Base-by-base conservation (phyloP, 139 green algal genomes). In the Picochlorum sp. region DNA sequence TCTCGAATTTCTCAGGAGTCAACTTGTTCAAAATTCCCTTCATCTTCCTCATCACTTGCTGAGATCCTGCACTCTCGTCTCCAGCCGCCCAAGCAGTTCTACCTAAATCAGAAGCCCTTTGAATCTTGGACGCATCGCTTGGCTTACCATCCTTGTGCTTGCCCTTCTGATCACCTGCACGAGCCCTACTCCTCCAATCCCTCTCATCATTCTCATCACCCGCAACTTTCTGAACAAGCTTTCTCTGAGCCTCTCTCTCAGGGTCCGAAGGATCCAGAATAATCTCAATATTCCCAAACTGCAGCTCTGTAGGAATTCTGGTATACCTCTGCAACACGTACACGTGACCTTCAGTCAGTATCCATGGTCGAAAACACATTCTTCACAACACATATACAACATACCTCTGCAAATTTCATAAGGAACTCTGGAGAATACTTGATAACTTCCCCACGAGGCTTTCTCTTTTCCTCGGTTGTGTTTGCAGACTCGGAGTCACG, bases 21-120 rank as follows among this genome's bases (percentile, higher is more conserved):
- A 99, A 89, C 87, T 98, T 99, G 86, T 99, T 99, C 37, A 99
- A 85, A 5, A 98, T 91, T 62, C 87, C 88, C 85, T 97, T 98
- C 41, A 98, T 78, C 63, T 80, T 83, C 54, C 87, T 88, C 30
- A 94, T 64, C 6, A 92, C 85, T 83, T 97, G 83, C 49, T 56
- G 45, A 61, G 49, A 44, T 47, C 45, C 49, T 52, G 37, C 50
- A 20, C 13, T 28, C 28, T 49, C 50, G 37, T 16, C 57, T 14
- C 65, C 57, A 6, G 73, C 71, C 34, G 70, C 72, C 79, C 88
- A 94, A 4, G 86, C 86, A 21, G 81, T 81, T 30, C 79, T 70
- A 10, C 87, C 87, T 23, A 85, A 14, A 51, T 92, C 87, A 26
- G 79, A 70, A 38, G 87, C 87, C 20, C 67, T 73, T 30, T 86